Conservation (phyloP, 352 stramenopile species). For the Plasmopara viticola region DNA sequence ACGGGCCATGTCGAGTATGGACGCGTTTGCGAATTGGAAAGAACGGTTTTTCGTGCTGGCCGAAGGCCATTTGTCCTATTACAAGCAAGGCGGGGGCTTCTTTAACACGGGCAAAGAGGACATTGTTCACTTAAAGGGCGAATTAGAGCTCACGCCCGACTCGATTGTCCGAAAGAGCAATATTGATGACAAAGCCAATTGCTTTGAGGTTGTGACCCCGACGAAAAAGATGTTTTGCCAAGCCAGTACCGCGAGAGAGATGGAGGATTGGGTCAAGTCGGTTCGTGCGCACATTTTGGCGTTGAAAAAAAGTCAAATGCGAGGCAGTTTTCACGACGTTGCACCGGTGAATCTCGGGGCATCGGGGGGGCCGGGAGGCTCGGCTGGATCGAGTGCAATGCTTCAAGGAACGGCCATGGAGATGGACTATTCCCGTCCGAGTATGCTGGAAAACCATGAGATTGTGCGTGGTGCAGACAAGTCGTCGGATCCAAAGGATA, state of each 20-base stretch:
- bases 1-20: constrained; percentile 82
- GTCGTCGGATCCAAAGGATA: constrained; percentile 78
- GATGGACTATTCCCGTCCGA: constrained; percentile 76
- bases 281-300: constrained; percentile 73
- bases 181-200: constrained; percentile 86
- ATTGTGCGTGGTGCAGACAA: constrained; percentile 75
- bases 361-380: constrained; percentile 23
- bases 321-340: constrained; percentile 64
- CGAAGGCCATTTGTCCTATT: constrained; percentile 80
- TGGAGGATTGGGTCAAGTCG: constrained; percentile 86
- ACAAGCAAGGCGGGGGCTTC: constrained; percentile 81
- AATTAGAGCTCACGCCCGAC: constrained; percentile 74
- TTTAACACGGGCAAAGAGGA: constrained; percentile 84
- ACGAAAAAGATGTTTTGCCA: constrained; percentile 86
- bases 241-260: constrained; percentile 68
- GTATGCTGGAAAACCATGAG: constrained; percentile 78
- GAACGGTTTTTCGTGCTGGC: constrained; percentile 84
- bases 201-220: constrained; percentile 77
- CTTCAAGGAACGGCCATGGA: constrained; percentile 9
- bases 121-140: constrained; percentile 80
- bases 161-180: constrained; percentile 74
- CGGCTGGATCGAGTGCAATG: constrained; percentile 5
- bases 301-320: constrained; percentile 47
- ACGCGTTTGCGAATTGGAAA: constrained; percentile 85
- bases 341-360: constrained; percentile 23